Base-by-base conservation (phyloP, 345 rosid genomes). In the Theobroma cacao region DNA sequence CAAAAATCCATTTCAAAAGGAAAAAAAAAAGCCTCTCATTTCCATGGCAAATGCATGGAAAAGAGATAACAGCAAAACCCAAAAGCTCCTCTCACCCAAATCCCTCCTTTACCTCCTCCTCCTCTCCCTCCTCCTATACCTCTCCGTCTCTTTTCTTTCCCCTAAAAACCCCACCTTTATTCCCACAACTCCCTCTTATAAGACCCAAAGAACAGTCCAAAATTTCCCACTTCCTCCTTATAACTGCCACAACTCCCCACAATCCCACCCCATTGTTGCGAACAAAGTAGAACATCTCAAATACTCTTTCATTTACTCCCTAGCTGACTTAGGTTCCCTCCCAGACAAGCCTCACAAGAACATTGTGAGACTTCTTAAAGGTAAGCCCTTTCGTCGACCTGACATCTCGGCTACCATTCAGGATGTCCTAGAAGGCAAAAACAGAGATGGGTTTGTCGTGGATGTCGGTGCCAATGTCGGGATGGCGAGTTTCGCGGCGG, bases 401-500 rank as follows among this genome's bases (percentile, higher is more conserved):
- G 97, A 94, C 81, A 96, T 96, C 53, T 94, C 99, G 5, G 90
- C 83, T 2, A 94, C 98, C 20, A 84, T 96, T 68, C 99, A 96
- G 83, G 91, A 85, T 67, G 70, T 94, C 13, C 68, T 96, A 70
- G 97, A 90, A 82, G 82, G 59, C 9, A 79, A 72, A 60, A 88
- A 86, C 50, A 83, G 81, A 77, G 77, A 86, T 64, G 97, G 97
- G 62, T 50, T 88, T 56, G 88, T 96, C 22, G 86, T 96, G 58
- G 99, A 96, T 85, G 98, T 96, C 3, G 99, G 99, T 4, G 98
- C 99, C 56, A 96, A 96, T 83, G 97, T 96, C 7, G 99, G 99
- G 3, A 94, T 96, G 98, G 98, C 98, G 17, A 92, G 93, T 81
- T 94, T 96, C 40, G 97, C 98, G 0, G 98, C 99, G 0, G 90